phyloP scores from a whole-genome alignment of 2,329 filamentous ascomycete species.

The Didymella pomorum region DNA sequence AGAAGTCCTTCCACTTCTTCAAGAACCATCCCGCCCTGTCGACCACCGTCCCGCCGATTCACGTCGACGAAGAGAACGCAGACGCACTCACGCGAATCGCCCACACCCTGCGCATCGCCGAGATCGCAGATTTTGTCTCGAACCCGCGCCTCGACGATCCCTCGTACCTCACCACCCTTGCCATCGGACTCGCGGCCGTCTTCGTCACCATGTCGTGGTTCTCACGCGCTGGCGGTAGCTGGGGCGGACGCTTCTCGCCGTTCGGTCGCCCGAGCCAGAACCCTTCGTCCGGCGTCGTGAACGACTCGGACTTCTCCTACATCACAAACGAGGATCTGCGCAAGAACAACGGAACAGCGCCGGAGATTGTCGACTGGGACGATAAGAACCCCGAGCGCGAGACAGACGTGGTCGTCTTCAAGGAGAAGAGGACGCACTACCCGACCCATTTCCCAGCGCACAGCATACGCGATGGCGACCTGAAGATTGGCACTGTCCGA shows the following conservation, averaged over 20 bases:
- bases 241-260: constrained; percentile 58
- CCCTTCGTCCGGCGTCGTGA: constrained; percentile 63
- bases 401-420: constrained; percentile 75
- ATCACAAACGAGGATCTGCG: constrained; percentile 78
- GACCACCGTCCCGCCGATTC: constrained; percentile 29
- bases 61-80: constrained; percentile 23
- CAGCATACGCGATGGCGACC: constrained; percentile 76
- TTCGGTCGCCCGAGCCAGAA: constrained; percentile 55
- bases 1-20: constrained; percentile 48
- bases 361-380: constrained; percentile 51
- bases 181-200: constrained; percentile 50
- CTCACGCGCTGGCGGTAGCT: constrained; percentile 53
- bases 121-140: constrained; percentile 38
- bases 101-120: constrained; percentile 32
- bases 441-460: constrained; percentile 77
- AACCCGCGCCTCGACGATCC: constrained; percentile 46
- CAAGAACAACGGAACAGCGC: constrained; percentile 54
- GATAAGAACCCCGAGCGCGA: constrained; percentile 58
- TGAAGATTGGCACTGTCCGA: constrained; percentile 71
- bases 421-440: constrained; percentile 71
- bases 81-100: constrained; percentile 33
- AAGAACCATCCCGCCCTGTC: constrained; percentile 42
- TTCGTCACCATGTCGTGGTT: constrained; percentile 58
- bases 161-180: constrained; percentile 43
- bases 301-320: constrained; percentile 80